Base-by-base conservation (phyloP, 306 rosid genomes). In the Boehmeria nivea region DNA sequence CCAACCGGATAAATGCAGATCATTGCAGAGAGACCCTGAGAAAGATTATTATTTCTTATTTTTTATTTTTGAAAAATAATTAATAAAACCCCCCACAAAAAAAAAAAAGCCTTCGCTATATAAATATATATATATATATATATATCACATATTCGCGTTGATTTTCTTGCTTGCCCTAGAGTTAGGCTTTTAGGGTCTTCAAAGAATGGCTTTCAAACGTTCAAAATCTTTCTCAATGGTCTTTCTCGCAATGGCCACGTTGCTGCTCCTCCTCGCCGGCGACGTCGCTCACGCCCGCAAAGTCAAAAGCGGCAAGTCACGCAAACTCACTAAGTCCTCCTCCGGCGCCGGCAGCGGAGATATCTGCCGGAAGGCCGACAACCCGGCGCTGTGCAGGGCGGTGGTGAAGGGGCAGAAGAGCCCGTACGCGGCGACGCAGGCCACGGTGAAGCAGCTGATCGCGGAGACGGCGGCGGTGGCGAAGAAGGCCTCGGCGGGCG, bases 161-260 rank as follows among this genome's bases (percentile, higher is more conserved):
- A n/a, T n/a, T n/a, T n/a, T n/a, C n/a, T n/a, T n/a, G n/a, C n/a
- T n/a, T n/a, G n/a, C n/a, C n/a, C n/a, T n/a, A n/a, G n/a, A n/a
- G n/a, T n/a, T n/a, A n/a, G n/a, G n/a, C n/a, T n/a, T n/a, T n/a
- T n/a, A n/a, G n/a, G n/a, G n/a, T n/a, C n/a, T 23, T 10, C 0
- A 6, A 23, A 26, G 15, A 23, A 59, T 59, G 64, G 64, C 64
- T 43, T 58, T 55, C 43, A 24, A 57, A 4, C 50, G 20, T 3
- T 19, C 14, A 26, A 18, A 8, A 59, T 43, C 44, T 19, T 54
- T 64, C 61, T 64, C 61, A 4, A 12, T 54, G 37, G 46, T 51
- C 60, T 63, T 63, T 51, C 68, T 63, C 10, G 60, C 59, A 61
- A 49, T 34, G 40, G 44, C 53, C 6, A 26, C 20, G 1, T 19